phyloP scores from a whole-genome alignment of 495 filamentous ascomycete genomes.

The Penicillium paradoxum region DNA sequence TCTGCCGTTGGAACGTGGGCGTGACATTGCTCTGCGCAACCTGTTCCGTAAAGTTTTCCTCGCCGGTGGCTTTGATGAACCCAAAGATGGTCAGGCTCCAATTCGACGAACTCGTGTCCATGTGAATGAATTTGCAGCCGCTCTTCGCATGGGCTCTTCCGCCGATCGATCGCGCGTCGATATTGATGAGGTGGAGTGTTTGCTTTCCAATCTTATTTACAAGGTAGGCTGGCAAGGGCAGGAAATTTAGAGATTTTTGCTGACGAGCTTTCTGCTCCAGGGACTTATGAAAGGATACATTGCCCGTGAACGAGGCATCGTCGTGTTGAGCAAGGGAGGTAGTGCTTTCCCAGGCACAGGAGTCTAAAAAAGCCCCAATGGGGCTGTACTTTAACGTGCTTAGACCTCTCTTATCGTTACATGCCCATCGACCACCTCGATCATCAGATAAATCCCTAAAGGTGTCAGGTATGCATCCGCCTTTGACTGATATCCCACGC shows the following conservation, averaged over 20 bases:
- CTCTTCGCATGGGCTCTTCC: slow-evolving; percentile 49
- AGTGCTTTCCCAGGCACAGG: slow-evolving; percentile 90
- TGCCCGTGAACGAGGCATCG: slow-evolving; percentile 75
- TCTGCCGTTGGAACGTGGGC: slow-evolving; percentile 83
- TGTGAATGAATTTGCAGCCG: slow-evolving; percentile 71
- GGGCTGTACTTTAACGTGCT: not conserved
- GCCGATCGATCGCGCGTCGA: slow-evolving; percentile 62
- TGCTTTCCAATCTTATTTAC: slow-evolving; percentile 93
- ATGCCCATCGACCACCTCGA: not conserved
- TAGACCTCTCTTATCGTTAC: not conserved
- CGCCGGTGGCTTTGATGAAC: slow-evolving; percentile 68
- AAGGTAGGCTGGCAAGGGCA: slow-evolving; percentile 58
- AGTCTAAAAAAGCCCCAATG: slow-evolving; percentile 47
- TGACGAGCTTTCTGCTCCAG: slow-evolving; percentile 43
- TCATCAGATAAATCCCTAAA: not conserved
- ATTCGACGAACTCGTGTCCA: slow-evolving; percentile 73
- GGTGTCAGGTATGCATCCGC: not conserved
- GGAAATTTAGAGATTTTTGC: not conserved
- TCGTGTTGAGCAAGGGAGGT: slow-evolving; percentile 84
- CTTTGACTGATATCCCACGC: not conserved
- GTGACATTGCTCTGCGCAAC: slow-evolving; percentile 87
- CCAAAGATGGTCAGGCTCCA: slow-evolving; percentile 57
- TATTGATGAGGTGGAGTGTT: slow-evolving; percentile 89
- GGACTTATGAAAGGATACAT: slow-evolving; percentile 98
- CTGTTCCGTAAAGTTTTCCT: slow-evolving; percentile 86